A percentile compares a stretch with the other conserved stretches of the same genome.
phyloP scores from a whole-genome alignment of 2,329 filamentous ascomycete genomes.

The Cryoendolithus antarcticus region DNA sequence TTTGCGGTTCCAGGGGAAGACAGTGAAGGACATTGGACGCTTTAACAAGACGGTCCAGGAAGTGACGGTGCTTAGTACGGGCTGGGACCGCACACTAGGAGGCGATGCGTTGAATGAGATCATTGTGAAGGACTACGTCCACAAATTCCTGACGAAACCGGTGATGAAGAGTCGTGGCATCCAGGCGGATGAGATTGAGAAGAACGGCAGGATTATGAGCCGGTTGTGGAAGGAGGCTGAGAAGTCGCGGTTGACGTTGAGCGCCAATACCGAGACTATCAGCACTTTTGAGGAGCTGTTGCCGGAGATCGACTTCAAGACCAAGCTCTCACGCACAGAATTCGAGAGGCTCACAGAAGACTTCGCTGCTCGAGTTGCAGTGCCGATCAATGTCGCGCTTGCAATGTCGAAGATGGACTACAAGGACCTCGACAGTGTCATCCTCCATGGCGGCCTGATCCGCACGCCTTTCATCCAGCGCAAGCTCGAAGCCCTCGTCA shows the following conservation, averaged over 20 bases:
- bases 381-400: slow-evolving; percentile 62
- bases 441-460: slow-evolving; percentile 81
- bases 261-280: slow-evolving; percentile 74
- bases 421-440: slow-evolving; percentile 71
- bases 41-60: slow-evolving; percentile 97
- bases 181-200: slow-evolving; percentile 50
- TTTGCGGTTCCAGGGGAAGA: slow-evolving; percentile 76
- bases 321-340: slow-evolving; percentile 66
- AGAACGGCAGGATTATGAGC: slow-evolving; percentile 71
- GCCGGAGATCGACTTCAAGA: slow-evolving; percentile 85
- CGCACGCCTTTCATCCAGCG: slow-evolving; percentile 92
- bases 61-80: slow-evolving; percentile 72
- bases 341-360: slow-evolving; percentile 68
- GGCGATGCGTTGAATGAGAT: slow-evolving; percentile 81
- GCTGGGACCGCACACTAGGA: slow-evolving; percentile 82
- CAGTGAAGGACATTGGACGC: slow-evolving; percentile 81
- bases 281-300: slow-evolving; percentile 79
- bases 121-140: slow-evolving; percentile 79
- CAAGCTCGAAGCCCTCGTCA: slow-evolving; percentile 63
- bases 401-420: slow-evolving; percentile 60
- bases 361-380: slow-evolving; percentile 55
- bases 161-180: slow-evolving; percentile 52
- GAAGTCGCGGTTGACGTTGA: slow-evolving; percentile 74
- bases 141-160: slow-evolving; percentile 58
- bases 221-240: slow-evolving; percentile 92